Evolutionary conservation across 768 basidiomycete genomes (phyloP), one percentile per base, ranked within the genome.

Genomic region (Tulasnella calospora): DNA sequence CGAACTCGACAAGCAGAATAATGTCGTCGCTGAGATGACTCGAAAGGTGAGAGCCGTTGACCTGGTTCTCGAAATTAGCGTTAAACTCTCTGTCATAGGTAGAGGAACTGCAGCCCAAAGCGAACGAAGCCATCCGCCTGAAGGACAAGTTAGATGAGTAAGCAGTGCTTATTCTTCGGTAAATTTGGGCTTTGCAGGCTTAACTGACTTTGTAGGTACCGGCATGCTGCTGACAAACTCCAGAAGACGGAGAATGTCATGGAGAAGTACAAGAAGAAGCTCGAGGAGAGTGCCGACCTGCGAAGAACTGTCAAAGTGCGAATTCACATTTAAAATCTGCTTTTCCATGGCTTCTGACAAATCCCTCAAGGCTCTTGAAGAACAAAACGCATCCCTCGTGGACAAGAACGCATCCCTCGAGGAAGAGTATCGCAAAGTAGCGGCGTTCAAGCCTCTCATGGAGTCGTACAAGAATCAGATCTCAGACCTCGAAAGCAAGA

Each of bases 261-360:
- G 89, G 96, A 98, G 85, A 99, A 99, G 84, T 96, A 98, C 85
- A 97, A 96, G 86, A 96, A 94, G 88, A 99, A 99, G 85, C 88
- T 99, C 0, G 97, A 98, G 82, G 98, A 98, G 83, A 90, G 93
- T 5, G 95, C 93, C 19, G 94, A 97, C 80, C 81, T 83, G 35
- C 81, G 82, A 36, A 78, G 85, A 55, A 83, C 83, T 71, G 79
- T 87, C 75, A 85, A 86, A 81, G 86, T 86, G 70, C 40, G 83
- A 74, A n/a, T 5, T 23, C 61, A 23, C 72, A 57, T 79, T 17
- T 27, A 23, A 71, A 17, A 10, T 36, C 27, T 36, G 21, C 47
- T 41, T 6, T 35, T 2, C 10, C 23, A 3, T 76, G 80, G 78
- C 73, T 73, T 6, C 30, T 30, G 38, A 33, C 67, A 17, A 30